A percentile compares a stretch with the other conserved stretches of the same genome.
phyloP scores from a whole-genome alignment of 2,329 filamentous ascomycete species.

The Verticillium zaregamsianum region DNA sequence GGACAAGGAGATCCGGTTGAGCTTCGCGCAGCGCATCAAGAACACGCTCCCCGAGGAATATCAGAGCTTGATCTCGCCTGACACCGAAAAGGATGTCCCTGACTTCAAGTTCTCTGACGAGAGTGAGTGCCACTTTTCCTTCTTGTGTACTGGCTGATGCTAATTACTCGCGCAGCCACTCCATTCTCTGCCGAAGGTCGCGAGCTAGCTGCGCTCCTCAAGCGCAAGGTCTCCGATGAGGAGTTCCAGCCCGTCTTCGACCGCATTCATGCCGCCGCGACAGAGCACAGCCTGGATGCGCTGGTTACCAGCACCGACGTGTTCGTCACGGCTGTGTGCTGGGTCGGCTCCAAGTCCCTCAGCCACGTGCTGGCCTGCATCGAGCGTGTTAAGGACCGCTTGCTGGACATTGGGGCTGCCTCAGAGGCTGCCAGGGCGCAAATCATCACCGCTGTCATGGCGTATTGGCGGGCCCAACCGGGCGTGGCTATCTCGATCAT shows the following conservation, averaged over 20 bases:
- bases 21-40: slow-evolving; percentile 93
- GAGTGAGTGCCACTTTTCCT: slow-evolving; percentile 43
- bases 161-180: slow-evolving; percentile 47
- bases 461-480: slow-evolving; percentile 90
- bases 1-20: slow-evolving; percentile 95
- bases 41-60: slow-evolving; percentile 86
- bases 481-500: slow-evolving; percentile 89
- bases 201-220: slow-evolving; percentile 73
- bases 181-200: slow-evolving; percentile 83
- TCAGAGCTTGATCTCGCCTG: slow-evolving; percentile 72
- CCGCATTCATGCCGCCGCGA: slow-evolving; percentile 74
- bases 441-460: slow-evolving; percentile 85
- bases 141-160: not conserved
- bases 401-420: slow-evolving; percentile 71
- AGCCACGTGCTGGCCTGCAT: slow-evolving; percentile 95
- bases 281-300: slow-evolving; percentile 68
- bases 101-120: slow-evolving; percentile 86
- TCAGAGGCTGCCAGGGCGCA: slow-evolving; percentile 77
- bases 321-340: slow-evolving; percentile 90
- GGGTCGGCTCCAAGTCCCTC: slow-evolving; percentile 89
- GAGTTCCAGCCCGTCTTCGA: slow-evolving; percentile 81
- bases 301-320: slow-evolving; percentile 86
- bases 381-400: slow-evolving; percentile 85
- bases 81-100: slow-evolving; percentile 92
- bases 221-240: slow-evolving; percentile 79